phyloP scores from a whole-genome alignment of 2,329 filamentous ascomycete species.

The Herpotrichia juniperi region DNA sequence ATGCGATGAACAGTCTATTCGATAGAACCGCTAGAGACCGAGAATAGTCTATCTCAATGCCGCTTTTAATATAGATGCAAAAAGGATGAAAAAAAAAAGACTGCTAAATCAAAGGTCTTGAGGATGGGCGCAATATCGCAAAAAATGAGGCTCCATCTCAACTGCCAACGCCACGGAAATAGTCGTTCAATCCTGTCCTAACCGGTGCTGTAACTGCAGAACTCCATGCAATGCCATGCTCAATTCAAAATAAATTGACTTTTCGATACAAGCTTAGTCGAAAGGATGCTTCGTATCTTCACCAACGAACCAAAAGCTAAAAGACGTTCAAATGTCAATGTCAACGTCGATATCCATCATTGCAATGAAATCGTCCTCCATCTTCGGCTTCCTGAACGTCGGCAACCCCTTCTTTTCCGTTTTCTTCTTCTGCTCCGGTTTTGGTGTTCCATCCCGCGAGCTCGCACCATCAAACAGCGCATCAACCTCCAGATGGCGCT shows the following conservation, averaged over 20 bases:
- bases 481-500: slow-evolving; percentile 44
- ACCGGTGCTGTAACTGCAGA: background rate
- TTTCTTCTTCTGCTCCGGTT: slow-evolving; percentile 61
- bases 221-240: background rate
- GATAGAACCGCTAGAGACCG: too few relatives aligned
- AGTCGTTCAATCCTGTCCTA: background rate
- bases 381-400: slow-evolving; percentile 76
- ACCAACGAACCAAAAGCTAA: too few relatives aligned
- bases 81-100: background rate
- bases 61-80: background rate
- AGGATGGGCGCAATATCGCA: background rate
- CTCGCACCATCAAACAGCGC: slow-evolving; percentile 56
- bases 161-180: background rate
- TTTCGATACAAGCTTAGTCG: too few relatives aligned
- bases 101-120: too few relatives aligned
- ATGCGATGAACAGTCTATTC: too few relatives aligned
- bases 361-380: slow-evolving; percentile 93
- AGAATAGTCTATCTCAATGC: background rate
- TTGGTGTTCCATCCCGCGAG: slow-evolving; percentile 46
- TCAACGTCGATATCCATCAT: slow-evolving; percentile 90
- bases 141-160: background rate
- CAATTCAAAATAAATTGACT: background rate
- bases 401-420: slow-evolving; percentile 60
- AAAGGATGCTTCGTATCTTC: too few relatives aligned
- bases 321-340: slow-evolving; percentile 70